Percentiles rank a stretch among this genome's conserved stretches.
phyloP scores from a whole-genome alignment of 768 basidiomycete species.

The Tephrocybe sp. region DNA sequence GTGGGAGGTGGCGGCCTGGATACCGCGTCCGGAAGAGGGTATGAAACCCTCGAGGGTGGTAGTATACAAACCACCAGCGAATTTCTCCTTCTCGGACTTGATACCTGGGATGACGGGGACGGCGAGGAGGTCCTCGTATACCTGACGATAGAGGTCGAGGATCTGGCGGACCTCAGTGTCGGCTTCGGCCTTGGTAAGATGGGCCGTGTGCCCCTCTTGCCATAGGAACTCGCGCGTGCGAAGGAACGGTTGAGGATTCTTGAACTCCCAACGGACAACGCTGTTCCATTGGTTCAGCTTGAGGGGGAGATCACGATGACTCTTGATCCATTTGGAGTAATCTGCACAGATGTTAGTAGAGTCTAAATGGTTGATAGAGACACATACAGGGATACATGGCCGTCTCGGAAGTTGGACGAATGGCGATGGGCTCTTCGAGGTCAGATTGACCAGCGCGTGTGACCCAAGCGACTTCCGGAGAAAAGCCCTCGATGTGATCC shows the following conservation, averaged over 20 bases:
- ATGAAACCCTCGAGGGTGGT: slow-evolving; percentile 98
- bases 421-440: slow-evolving; percentile 95
- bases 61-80: slow-evolving; percentile 96
- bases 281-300: slow-evolving; percentile 99
- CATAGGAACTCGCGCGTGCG: slow-evolving; percentile 99
- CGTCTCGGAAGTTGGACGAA: slow-evolving; percentile 97
- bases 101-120: slow-evolving; percentile 96
- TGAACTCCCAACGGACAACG: slow-evolving; percentile 99
- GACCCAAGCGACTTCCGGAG: slow-evolving; percentile 99
- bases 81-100: slow-evolving; percentile 99
- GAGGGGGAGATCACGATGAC: slow-evolving; percentile 93
- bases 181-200: slow-evolving; percentile 85
- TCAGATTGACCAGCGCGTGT: slow-evolving; percentile 92
- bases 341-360: slow-evolving; percentile 42
- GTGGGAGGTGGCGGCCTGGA: slow-evolving; percentile 97
- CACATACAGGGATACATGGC: slow-evolving; percentile 96
- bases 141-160: slow-evolving; percentile 90
- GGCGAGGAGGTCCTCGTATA: slow-evolving; percentile 95
- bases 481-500: slow-evolving; percentile 98
- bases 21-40: slow-evolving; percentile 94
- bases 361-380: background rate
- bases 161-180: slow-evolving; percentile 91
- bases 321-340: slow-evolving; percentile 99
- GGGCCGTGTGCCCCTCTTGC: slow-evolving; percentile 99
- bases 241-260: slow-evolving; percentile 98